Evolutionary conservation across 176 grass and related monocot species (phyloP).

Genomic region (Saccharum spontaneum): DNA sequence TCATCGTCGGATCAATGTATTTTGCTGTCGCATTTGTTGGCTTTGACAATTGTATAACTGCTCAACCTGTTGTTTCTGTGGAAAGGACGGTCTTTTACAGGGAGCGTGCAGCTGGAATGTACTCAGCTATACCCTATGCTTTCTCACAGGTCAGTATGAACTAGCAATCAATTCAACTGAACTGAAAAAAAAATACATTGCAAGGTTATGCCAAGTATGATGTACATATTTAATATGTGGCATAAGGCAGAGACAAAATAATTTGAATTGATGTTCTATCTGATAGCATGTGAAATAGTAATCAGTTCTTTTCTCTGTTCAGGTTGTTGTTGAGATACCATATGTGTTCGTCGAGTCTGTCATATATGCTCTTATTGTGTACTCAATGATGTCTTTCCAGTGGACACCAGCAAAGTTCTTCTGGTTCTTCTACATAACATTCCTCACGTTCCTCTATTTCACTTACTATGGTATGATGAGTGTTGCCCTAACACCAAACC

Average conservation of each 20-base stretch:
- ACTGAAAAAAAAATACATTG: not conserved
- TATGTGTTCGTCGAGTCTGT: constrained; percentile 61
- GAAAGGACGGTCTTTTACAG: constrained; percentile 81
- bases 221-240: not conserved
- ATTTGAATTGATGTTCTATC: not conserved
- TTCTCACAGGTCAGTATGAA: constrained; percentile 59
- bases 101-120: constrained; percentile 73
- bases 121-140: constrained; percentile 81
- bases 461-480: constrained; percentile 86
- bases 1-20: constrained; percentile 70
- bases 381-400: constrained; percentile 61
- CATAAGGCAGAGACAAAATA: not conserved
- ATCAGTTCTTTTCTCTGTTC: constrained; percentile 5
- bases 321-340: constrained; percentile 80
- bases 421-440: constrained; percentile 74
- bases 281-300: constrained; percentile 25
- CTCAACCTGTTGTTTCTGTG: constrained; percentile 63
- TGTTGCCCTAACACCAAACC: constrained; percentile 55
- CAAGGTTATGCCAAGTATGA: not conserved
- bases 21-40: constrained; percentile 71
- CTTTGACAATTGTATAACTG: constrained; percentile 55
- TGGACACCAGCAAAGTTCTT: constrained; percentile 74
- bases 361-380: constrained; percentile 55
- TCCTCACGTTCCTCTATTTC: constrained; percentile 72
- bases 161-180: constrained; percentile 27